Percentiles rank a stretch among this genome's conserved stretches.
phyloP scores from a whole-genome alignment of 2,329 filamentous ascomycete genomes.

The Ciborinia camelliae region DNA sequence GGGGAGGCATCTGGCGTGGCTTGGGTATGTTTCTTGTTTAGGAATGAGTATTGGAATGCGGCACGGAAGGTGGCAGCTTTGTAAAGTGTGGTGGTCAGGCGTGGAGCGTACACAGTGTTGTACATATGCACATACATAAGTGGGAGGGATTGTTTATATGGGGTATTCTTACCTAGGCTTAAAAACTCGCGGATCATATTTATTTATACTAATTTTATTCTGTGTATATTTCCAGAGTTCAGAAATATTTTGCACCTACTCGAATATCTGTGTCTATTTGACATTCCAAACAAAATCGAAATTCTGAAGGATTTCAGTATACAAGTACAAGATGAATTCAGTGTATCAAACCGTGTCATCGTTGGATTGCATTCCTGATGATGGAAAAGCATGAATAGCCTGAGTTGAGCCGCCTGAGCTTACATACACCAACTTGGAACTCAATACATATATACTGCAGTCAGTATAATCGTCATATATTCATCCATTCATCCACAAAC shows the following conservation, averaged over 20 bases:
- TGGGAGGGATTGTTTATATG: conserved; percentile 2
- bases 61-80: conserved; percentile 3
- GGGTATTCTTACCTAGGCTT: neutral
- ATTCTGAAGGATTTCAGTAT: neutral
- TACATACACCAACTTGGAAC: neutral
- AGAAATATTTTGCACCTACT: no score
- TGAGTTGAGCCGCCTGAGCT: neutral
- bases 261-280: neutral
- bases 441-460: neutral
- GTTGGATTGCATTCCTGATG: no score
- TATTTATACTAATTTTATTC: neutral
- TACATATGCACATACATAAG: neutral
- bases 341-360: neutral
- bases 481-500: neutral
- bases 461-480: neutral
- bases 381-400: neutral
- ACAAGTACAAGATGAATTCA: neutral
- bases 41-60: neutral
- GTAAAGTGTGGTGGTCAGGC: neutral
- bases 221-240: neutral
- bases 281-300: neutral
- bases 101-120: neutral
- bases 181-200: neutral
- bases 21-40: neutral
- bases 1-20: neutral